Conservation (phyloP, 1,284 basidiomycete species). For the Microbotryum intermedium region DNA sequence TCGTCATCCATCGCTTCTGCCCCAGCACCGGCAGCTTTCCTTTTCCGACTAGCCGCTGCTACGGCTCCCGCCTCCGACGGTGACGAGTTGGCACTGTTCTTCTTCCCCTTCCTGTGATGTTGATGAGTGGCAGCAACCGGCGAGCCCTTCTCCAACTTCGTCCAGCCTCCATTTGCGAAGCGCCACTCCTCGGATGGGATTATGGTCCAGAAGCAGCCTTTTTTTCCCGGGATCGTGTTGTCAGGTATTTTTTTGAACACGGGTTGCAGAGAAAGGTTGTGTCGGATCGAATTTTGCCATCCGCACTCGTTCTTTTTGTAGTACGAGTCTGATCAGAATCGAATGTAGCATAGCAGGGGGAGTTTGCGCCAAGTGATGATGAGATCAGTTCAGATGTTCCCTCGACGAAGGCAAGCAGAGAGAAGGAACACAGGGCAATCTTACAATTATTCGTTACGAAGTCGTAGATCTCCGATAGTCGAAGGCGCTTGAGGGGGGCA, state of each 20-base stretch:
- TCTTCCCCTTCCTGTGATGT: too few relatives aligned
- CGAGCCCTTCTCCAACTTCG: constrained; percentile 2
- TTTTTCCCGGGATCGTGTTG: constrained; percentile 2
- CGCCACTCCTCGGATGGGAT: constrained; percentile 10
- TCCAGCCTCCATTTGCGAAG: constrained; percentile 8
- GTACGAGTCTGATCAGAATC: constrained; percentile 4
- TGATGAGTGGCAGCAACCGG: too few relatives aligned
- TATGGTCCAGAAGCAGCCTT: constrained; percentile 13
- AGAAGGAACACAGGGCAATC: neutral
- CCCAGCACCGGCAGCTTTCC: too few relatives aligned
- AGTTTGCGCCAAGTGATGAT: neutral
- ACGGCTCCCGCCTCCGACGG: too few relatives aligned
- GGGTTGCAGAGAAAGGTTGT: constrained; percentile 50
- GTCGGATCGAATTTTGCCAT: constrained; percentile 87
- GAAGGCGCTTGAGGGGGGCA: constrained; percentile 71
- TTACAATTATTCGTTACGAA: constrained; percentile 64
- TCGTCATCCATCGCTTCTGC: too few relatives aligned
- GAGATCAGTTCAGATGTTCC: neutral
- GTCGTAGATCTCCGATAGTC: constrained; percentile 88
- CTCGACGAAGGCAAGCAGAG: neutral
- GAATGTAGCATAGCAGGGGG: neutral
- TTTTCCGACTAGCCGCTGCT: too few relatives aligned
- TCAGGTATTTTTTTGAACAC: constrained; percentile 12
- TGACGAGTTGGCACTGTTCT: too few relatives aligned
- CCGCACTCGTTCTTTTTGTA: constrained; percentile 55